Evolutionary conservation across 2,329 filamentous ascomycete genomes (phyloP), one percentile per base, ranked within the genome.

Genomic region (Monosporascus sp.): DNA sequence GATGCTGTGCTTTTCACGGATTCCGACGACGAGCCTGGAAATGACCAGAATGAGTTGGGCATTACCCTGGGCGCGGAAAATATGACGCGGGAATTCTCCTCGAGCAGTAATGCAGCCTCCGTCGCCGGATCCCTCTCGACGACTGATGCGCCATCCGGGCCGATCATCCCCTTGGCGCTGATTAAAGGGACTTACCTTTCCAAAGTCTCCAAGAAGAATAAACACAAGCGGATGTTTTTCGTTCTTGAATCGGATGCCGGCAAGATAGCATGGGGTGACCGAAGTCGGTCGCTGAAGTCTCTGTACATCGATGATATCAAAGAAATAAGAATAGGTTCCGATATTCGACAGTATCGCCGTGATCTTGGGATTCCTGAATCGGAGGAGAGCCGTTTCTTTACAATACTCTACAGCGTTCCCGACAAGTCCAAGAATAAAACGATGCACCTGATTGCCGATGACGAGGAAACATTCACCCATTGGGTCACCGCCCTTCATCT

Each of bases 301-400:
- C 88, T 99, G 58, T 95, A 96, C 69, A 89, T 99, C 57, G 94
- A 99, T 64, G 91, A 97, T 68, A 93, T 99, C 63, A 88, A 89
- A 64, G 91, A 96, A 65, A 91, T 97, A 47, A 85, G 92, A 57
- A 84, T 86, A 36, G 91, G 90, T 18, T 81, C 82, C 14, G 90
- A 97, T 66, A 90, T 93, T 18, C 84, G 89, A 53, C 93, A 96
- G 67, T 96, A 96, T 67, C 87, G 90, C 42, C 85, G 93, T 62
- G 92, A 97, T 68, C 89, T 88, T 65, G 83, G 84, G 39, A 75
- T 94, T 22, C 74, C 85, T 1, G 81, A 86, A 49, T 74, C 82
- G 6, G 81, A 84, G 39, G 87, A 92, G 62, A 73, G 79, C 7
- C 83, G 84, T 15, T 96, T 92, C 82, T 93, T 97, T 65, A 95